Conservation (phyloP, 176 grass and related monocot species). For the Oryza longistaminata region DNA sequence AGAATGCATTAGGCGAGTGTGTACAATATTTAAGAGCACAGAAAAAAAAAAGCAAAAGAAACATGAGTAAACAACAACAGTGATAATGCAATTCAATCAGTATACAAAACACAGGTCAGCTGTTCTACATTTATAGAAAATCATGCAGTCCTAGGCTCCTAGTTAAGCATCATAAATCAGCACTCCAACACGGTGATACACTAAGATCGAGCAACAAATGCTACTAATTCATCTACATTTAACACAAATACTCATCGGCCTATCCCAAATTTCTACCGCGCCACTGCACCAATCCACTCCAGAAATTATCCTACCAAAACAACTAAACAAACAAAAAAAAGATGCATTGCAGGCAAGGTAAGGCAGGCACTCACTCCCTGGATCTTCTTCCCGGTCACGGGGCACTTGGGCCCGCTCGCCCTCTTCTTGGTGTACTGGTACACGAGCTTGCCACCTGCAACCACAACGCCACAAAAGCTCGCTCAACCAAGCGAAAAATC, state of each 20-base stretch:
- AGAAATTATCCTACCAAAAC: neutral
- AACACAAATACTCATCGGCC: neutral
- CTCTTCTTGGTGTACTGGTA: constrained; percentile 97
- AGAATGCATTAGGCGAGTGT: neutral
- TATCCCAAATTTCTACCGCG: neutral
- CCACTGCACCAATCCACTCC: neutral
- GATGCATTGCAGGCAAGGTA: neutral
- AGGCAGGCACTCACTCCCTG: constrained; percentile 69
- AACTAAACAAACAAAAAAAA: neutral
- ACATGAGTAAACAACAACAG: neutral
- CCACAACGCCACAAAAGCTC: neutral
- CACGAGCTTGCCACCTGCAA: constrained; percentile 81
- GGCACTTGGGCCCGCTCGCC: constrained; percentile 90
- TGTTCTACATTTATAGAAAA: neutral
- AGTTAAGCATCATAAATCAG: neutral
- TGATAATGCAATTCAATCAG: neutral
- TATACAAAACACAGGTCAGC: neutral
- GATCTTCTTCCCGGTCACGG: constrained; percentile 93
- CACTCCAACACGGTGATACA: neutral
- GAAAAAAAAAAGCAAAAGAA: neutral
- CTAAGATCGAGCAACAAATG: neutral
- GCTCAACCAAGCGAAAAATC: neutral
- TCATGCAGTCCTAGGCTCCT: neutral
- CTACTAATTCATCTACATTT: constrained; percentile 5
- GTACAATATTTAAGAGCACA: neutral